Percentiles rank a stretch among this genome's conserved stretches.
phyloP scores from a whole-genome alignment of 2,329 filamentous ascomycete species.

The Penicillium sp. region DNA sequence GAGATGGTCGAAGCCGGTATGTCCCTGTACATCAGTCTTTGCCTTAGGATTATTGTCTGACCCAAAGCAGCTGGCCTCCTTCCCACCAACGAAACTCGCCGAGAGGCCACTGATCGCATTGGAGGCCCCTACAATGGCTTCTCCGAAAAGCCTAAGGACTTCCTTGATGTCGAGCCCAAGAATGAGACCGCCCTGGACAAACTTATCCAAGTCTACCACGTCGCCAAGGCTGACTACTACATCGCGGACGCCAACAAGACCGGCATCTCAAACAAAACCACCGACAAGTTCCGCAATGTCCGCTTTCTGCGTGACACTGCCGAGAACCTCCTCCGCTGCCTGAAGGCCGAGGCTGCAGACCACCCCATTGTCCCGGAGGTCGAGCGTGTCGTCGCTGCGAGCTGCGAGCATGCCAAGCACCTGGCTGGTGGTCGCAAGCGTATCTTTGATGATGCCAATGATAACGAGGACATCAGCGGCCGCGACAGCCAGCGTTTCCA shows the following conservation, averaged over 20 bases:
- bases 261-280: constrained; percentile 22
- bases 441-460: constrained; percentile 30
- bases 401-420: constrained; percentile 32
- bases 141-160: neutral
- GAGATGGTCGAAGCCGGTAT: constrained; percentile 18
- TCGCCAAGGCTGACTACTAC: constrained; percentile 37
- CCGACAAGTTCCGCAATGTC: constrained; percentile 20
- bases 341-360: constrained; percentile 24
- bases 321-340: constrained; percentile 38
- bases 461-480: neutral
- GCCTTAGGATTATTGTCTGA: neutral
- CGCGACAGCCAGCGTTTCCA: neutral
- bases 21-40: neutral
- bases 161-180: neutral
- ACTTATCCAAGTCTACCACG: constrained; percentile 32
- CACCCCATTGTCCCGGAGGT: constrained; percentile 33
- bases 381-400: constrained; percentile 29
- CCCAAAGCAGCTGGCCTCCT: neutral
- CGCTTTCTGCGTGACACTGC: constrained; percentile 44
- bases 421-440: constrained; percentile 38
- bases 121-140: neutral
- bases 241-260: constrained; percentile 14
- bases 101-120: too few relatives aligned
- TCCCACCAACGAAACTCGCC: neutral
- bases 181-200: constrained; percentile 4